Conservation (phyloP, 352 stramenopile species). For the Hyaloperonospora arabidopsidis region DNA sequence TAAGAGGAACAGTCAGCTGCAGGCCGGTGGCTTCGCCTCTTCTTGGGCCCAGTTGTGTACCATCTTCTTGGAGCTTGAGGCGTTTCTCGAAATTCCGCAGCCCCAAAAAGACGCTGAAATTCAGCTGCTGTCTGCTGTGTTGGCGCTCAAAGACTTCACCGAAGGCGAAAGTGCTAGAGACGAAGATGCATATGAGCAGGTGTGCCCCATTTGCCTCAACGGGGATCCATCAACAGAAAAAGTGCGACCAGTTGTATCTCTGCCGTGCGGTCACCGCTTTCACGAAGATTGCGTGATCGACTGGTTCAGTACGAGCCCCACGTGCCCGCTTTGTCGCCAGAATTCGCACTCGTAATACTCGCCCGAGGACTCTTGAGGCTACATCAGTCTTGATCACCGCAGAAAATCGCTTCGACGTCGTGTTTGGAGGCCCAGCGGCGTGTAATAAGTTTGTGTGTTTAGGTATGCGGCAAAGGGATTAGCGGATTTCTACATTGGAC, state of each 20-base stretch:
- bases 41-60: slow-evolving; percentile 18
- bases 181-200: slow-evolving; percentile 8
- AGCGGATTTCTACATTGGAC: no score
- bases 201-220: slow-evolving; percentile 50
- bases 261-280: slow-evolving; percentile 52
- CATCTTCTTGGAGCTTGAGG: slow-evolving; percentile 33
- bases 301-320: slow-evolving; percentile 54
- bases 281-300: slow-evolving; percentile 67
- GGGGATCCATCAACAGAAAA: slow-evolving; percentile 21
- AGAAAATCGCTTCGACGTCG: no score
- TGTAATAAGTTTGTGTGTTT: no score
- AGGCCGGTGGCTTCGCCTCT: slow-evolving; percentile 15
- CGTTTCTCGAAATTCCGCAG: slow-evolving; percentile 37
- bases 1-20: slow-evolving; percentile 22
- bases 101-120: slow-evolving; percentile 39
- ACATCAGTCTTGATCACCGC: no score
- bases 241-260: slow-evolving; percentile 23
- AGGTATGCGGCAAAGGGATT: no score
- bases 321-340: slow-evolving; percentile 48
- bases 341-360: slow-evolving; percentile 9
- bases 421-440: no score
- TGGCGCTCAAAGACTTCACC: slow-evolving; percentile 42
- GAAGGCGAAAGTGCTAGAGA: slow-evolving; percentile 1
- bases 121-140: slow-evolving; percentile 32
- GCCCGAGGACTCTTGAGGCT: no score